Evolutionary conservation across 2,329 filamentous ascomycete genomes (phyloP), one percentile per base, ranked within the genome.

Genomic region (Curvularia lunata): DNA sequence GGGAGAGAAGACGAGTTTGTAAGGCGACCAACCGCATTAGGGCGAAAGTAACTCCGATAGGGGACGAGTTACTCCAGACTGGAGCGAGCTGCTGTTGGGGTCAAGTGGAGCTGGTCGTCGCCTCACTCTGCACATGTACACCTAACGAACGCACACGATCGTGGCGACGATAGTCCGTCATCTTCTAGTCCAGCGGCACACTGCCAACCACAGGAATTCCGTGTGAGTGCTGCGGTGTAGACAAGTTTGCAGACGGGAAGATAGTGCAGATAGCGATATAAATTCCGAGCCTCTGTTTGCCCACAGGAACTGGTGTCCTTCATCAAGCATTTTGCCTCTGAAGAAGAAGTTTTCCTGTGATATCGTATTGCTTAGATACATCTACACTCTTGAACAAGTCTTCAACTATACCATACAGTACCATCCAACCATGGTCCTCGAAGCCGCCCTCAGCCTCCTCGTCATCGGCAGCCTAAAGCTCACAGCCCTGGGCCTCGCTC

Each of bases 381-480:
- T 19, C 6, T 12, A 34, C 34, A 45, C 13, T 48, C 18, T 30
- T 13, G 12, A 12, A 46, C n/a, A 30, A 30, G 6, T 30, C 27
- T 30, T 30, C 7, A 30, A 30, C 27, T 10, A 30, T 30, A 6
- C 27, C 27, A 30, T 37, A 16, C 19, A 27, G 2, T 4, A 53
- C 19, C 5, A 7, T 4, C 13, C 37, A 54, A 10, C 9, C 37
- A 65, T 65, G 63, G 56, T 66, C 60, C 60, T 73, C 52, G 68
- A 67, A 60, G 47, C 47, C 21, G 58, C 68, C 4, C 48, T 61
- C 48, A 58, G 66, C 41, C 38, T 74, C 21, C 43, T 71, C 28
- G 55, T 74, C 48, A 61, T 75, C 52, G 62, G 68, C 8, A 64
- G 66, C 19, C 53, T 75, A 16, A 74, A 75, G 52, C 68, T 75